Percentiles rank a stretch among this genome's conserved stretches.
Conservation (phyloP, 441 rosid genomes). For the Rhodomyrtus psidioides region DNA sequence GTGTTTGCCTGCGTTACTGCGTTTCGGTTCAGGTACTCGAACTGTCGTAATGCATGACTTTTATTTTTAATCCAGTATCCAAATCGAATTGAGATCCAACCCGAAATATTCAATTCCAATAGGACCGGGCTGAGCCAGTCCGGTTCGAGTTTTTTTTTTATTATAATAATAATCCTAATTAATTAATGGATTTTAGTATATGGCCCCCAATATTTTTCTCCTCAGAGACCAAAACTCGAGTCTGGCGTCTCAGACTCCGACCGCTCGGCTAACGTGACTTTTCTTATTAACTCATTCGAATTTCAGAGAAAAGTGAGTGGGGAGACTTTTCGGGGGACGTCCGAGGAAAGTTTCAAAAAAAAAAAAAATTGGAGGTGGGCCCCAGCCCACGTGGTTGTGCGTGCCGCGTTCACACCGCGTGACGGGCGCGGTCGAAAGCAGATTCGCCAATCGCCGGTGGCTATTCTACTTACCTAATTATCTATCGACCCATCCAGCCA, state of each 20-base stretch:
- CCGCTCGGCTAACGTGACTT: neutral
- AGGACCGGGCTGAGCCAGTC: neutral
- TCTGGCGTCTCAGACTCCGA: no score
- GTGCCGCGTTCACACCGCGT: neutral
- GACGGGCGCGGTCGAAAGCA: neutral
- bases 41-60: accelerated
- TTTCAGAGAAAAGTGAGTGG: neutral
- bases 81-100: neutral
- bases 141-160: neutral
- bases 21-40: accelerated
- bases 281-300: neutral
- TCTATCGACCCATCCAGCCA: neutral
- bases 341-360: neutral
- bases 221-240: neutral
- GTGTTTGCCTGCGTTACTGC: accelerated
- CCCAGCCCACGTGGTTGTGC: neutral
- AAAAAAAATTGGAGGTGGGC: neutral
- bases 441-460: neutral
- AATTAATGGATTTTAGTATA: neutral
- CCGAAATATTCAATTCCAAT: neutral
- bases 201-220: neutral
- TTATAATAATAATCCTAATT: neutral
- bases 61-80: neutral
- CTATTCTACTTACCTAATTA: neutral
- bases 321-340: neutral